Evolutionary conservation across 208 protist species (phyloP), one percentile per base, ranked within the genome.

Genomic region (Leishmania amazonensis): DNA sequence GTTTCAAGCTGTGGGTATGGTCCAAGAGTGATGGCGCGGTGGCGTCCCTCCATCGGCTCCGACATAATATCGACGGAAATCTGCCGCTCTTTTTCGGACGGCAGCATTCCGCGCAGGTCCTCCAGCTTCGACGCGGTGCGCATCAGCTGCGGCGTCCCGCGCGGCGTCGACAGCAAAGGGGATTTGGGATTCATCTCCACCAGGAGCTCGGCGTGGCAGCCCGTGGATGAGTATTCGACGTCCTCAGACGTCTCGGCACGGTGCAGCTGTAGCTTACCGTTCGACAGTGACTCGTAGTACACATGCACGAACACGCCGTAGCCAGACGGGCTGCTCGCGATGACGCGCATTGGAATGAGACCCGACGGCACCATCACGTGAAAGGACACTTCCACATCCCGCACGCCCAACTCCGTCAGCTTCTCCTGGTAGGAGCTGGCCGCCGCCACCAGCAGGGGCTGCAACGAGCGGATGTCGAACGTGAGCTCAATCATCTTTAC

Each of bases 321-420:
- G 58, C 93, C 93, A 47, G 90, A 94, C 49, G 91, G 92, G 77
- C 96, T 98, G 64, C 65, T 88, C 28, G 97, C 82, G 60, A 95
- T 88, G 76, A 98, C 95, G 45, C 97, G 91, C 72, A 99, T 92
- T 40, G 93, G 94, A 58, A 97, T 93, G 64, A 93, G 80, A 13
- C 87, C 85, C 60, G 81, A 84, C 35, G 86, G 68, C 6, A 91
- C 88, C 68, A 77, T 80, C 2, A 94, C 88, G 64, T 93, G 87
- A 75, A 96, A 96, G 62, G 93, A 89, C 7, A 98, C 87, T 84
- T 98, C 96, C 60, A 96, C 90, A 76, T 97, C 93, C 19, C 77
- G 81, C 13, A 98, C 87, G 47, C 92, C 89, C 40, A 98, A 87
- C 77, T 88, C 79, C 42, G 84, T 78, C 31, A 97, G 87, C 24